A percentile compares a stretch with the other conserved stretches of the same genome.
These are phyloP conservation scores for Didymella lethalis DNA, from an alignment of 2,329 filamentous ascomycete genomes.

Conservation along the genomic window DNA sequence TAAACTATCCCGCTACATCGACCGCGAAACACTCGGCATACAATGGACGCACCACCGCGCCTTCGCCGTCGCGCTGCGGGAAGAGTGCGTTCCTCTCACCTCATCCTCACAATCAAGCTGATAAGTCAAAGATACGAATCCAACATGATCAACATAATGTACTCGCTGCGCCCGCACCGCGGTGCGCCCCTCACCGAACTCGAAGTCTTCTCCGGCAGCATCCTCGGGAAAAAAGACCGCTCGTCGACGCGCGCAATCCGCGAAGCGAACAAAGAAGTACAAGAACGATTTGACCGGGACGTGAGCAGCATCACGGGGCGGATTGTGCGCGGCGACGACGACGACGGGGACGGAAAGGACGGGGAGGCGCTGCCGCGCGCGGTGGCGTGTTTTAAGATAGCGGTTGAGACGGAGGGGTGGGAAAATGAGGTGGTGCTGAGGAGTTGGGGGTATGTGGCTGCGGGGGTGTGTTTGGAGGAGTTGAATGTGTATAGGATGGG, in stretches of 20 bases:
- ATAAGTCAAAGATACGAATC: slow-evolving; percentile 59
- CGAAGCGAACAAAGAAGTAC: slow-evolving; percentile 46
- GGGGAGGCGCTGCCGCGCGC: slow-evolving; percentile 57
- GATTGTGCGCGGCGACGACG: slow-evolving; percentile 53
- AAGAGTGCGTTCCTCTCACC: too few species aligned
- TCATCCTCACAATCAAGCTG: not conserved
- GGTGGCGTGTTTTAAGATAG: slow-evolving; percentile 60
- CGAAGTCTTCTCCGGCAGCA: slow-evolving; percentile 64
- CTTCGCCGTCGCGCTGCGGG: slow-evolving; percentile 55
- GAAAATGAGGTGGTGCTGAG: slow-evolving; percentile 47
- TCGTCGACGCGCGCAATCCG: slow-evolving; percentile 43
- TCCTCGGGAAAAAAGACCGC: slow-evolving; percentile 60
- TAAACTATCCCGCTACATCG: slow-evolving; percentile 43
- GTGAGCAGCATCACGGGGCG: slow-evolving; percentile 54
- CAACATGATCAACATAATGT: slow-evolving; percentile 59
- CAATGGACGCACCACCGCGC: slow-evolving; percentile 52
- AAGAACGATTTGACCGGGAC: slow-evolving; percentile 54
- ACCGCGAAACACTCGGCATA: slow-evolving; percentile 49
- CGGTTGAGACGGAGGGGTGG: slow-evolving; percentile 44
- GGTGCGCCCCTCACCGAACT: slow-evolving; percentile 43
- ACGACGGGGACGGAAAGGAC: slow-evolving; percentile 31
- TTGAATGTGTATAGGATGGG: slow-evolving; percentile 46
- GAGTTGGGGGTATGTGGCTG: slow-evolving; percentile 64
- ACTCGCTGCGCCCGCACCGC: slow-evolving; percentile 42
- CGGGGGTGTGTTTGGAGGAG: slow-evolving; percentile 60